These are phyloP conservation scores for Podaxis sp. DNA, from an alignment of 768 basidiomycete genomes.

Conservation along the genomic window DNA sequence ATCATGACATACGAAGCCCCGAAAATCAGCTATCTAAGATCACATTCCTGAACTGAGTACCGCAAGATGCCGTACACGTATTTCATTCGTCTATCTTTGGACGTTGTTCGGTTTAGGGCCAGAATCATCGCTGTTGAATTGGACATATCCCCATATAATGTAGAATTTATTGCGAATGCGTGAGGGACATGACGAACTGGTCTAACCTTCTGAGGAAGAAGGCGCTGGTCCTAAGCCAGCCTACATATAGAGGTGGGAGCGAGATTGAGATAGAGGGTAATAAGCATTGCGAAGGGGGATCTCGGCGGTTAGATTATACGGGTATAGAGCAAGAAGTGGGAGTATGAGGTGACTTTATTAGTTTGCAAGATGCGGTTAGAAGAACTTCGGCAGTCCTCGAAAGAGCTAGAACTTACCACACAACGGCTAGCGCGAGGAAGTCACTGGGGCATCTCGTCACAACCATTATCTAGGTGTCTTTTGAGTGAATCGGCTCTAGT, in stretches of 20 bases:
- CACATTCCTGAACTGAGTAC: not conserved
- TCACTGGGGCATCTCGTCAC: constrained; percentile 57
- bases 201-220: constrained; percentile 9
- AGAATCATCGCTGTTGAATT: constrained; percentile 9
- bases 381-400: not conserved
- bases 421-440: constrained; percentile 19
- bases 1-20: not conserved
- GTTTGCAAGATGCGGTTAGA: constrained; percentile 9
- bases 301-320: constrained; percentile 12
- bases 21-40: not conserved
- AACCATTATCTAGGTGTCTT: constrained; percentile 80
- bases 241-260: constrained; percentile 1
- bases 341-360: constrained; percentile 13
- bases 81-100: constrained; percentile 25
- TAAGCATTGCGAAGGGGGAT: constrained; percentile 5
- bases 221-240: not conserved
- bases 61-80: constrained; percentile 21
- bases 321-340: constrained; percentile 16
- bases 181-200: not conserved
- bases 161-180: constrained; percentile 6
- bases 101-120: constrained; percentile 27
- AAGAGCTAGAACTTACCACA: constrained; percentile 17
- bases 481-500: constrained; percentile 68
- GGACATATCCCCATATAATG: constrained; percentile 12
- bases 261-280: not conserved